Conservation (phyloP, 2,329 filamentous ascomycete species). For the Calonectria ilicicola region DNA sequence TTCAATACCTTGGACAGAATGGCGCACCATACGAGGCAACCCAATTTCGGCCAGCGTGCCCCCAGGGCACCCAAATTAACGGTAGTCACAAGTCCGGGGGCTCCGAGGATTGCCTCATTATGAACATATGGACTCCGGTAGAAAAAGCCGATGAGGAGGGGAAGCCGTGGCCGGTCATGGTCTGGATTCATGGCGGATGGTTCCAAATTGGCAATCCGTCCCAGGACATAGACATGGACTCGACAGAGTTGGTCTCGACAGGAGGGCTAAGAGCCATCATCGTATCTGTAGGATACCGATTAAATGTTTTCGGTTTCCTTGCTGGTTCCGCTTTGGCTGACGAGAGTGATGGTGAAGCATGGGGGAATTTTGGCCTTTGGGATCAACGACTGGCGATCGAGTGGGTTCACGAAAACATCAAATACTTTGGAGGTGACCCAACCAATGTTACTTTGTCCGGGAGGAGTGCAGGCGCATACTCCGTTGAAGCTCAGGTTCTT, state of each 20-base stretch:
- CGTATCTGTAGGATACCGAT: constrained; percentile 58
- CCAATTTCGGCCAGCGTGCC: constrained; percentile 50
- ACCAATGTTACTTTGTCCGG: not conserved
- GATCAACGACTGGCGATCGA: constrained; percentile 3
- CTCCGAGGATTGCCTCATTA: constrained; percentile 56
- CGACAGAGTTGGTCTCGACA: constrained; percentile 54
- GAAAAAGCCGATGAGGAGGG: constrained; percentile 11
- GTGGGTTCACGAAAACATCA: constrained; percentile 7
- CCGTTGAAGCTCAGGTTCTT: not conserved
- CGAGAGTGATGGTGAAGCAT: constrained; percentile 38
- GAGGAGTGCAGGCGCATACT: not conserved
- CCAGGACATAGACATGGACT: constrained; percentile 54
- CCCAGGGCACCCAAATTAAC: constrained; percentile 49
- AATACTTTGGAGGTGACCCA: not conserved
- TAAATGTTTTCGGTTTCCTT: constrained; percentile 61
- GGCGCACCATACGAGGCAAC: constrained; percentile 51
- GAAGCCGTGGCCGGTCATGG: constrained; percentile 46
- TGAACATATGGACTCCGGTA: constrained; percentile 61
- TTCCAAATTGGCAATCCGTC: constrained; percentile 58
- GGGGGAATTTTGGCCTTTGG: constrained; percentile 10
- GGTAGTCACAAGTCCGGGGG: constrained; percentile 38
- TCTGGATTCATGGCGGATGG: constrained; percentile 58
- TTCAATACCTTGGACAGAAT: constrained; percentile 41
- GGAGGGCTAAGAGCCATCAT: constrained; percentile 53
- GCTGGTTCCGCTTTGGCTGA: constrained; percentile 51